These are phyloP conservation scores for Gnomoniopsis smithogilvyi DNA, from an alignment of 2,329 filamentous ascomycete species.

Conservation along the genomic window DNA sequence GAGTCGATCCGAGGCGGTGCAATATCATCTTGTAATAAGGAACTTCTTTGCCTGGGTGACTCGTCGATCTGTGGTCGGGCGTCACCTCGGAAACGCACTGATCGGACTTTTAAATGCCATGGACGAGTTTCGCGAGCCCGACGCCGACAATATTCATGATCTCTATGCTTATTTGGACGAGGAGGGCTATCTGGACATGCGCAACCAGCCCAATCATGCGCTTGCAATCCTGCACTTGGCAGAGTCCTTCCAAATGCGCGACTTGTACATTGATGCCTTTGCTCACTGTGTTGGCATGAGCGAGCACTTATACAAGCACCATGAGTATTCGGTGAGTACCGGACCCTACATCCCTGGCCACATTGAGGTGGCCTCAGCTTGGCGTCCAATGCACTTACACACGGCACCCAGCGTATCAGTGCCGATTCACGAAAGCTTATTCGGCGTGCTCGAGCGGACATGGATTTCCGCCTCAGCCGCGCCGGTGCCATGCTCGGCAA, in stretches of 20 bases:
- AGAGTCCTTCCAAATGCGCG: constrained; percentile 59
- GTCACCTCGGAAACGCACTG: constrained; percentile 61
- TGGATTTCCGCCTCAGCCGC: constrained; percentile 60
- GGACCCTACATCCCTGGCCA: neutral
- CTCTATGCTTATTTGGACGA: constrained; percentile 64
- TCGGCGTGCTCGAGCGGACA: constrained; percentile 57
- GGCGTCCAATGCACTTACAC: constrained; percentile 7
- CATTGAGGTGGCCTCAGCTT: neutral
- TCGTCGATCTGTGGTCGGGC: constrained; percentile 63
- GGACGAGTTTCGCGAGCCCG: constrained; percentile 53
- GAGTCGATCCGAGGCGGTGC: constrained; percentile 51
- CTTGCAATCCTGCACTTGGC: constrained; percentile 65
- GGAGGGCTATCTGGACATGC: constrained; percentile 67
- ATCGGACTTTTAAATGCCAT: constrained; percentile 64
- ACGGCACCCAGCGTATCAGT: constrained; percentile 39
- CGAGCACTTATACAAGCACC: constrained; percentile 51
- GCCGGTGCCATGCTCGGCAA: constrained; percentile 57
- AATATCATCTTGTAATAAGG: constrained; percentile 65
- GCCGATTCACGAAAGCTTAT: constrained; percentile 62
- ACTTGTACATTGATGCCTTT: constrained; percentile 72
- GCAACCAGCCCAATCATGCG: constrained; percentile 64
- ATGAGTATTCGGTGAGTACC: constrained; percentile 59
- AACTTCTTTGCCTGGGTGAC: constrained; percentile 75
- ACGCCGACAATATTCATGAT: constrained; percentile 56
- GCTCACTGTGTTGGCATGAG: constrained; percentile 78